phyloP scores from a whole-genome alignment of 345 rosid genomes.

The Euphorbia tirucalli region DNA sequence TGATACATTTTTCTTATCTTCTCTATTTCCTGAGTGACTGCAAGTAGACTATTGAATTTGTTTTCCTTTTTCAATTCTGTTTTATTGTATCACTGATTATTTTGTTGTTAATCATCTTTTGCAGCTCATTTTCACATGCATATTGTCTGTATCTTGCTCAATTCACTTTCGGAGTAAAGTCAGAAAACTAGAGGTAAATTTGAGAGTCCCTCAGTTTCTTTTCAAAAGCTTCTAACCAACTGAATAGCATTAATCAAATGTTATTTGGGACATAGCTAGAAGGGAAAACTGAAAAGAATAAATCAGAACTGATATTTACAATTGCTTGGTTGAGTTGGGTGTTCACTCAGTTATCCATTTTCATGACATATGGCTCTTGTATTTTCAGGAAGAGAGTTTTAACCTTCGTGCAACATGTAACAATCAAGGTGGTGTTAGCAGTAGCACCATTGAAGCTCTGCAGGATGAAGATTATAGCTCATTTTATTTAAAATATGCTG shows the following conservation, averaged over 20 bases:
- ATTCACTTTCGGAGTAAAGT: constrained; percentile 48
- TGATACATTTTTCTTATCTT: no score
- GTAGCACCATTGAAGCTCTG: constrained; percentile 29
- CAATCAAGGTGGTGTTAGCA: constrained; percentile 27
- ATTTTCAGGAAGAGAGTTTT: constrained; percentile 64
- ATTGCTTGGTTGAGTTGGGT: neutral
- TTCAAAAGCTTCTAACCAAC: neutral
- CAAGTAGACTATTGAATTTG: no score
- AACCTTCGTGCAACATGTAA: constrained; percentile 48
- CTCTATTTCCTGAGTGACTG: neutral
- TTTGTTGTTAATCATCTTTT: constrained; percentile 20
- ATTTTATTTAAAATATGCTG: constrained; percentile 36
- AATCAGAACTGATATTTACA: neutral
- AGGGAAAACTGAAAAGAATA: neutral
- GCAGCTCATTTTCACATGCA: constrained; percentile 61
- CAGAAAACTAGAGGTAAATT: constrained; percentile 58
- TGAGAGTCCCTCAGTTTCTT: neutral
- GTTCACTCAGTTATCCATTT: constrained; percentile 10
- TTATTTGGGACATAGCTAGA: neutral
- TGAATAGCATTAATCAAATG: neutral
- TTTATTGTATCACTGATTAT: neutral
- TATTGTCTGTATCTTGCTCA: constrained; percentile 44
- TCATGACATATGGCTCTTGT: constrained; percentile 7
- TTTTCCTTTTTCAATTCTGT: neutral
- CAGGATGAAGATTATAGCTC: constrained; percentile 31